Percentiles rank a stretch among this genome's conserved stretches.
phyloP scores from a whole-genome alignment of 2,329 filamentous ascomycete genomes.

The Colletotrichum caudatum region DNA sequence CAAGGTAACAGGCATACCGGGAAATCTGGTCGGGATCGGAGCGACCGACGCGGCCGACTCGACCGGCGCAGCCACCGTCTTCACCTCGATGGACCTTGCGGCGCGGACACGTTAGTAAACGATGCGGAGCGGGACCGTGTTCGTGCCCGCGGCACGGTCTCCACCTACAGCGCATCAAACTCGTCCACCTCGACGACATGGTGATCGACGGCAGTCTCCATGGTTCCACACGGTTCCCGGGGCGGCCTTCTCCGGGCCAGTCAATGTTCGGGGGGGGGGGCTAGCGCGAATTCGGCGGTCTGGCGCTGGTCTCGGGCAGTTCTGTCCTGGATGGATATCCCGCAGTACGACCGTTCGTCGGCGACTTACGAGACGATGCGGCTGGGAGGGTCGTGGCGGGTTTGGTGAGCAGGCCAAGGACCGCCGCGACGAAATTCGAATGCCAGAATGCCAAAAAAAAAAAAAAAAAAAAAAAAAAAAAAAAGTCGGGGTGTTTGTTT shows the following conservation, averaged over 20 bases:
- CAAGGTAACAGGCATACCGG: constrained; percentile 48
- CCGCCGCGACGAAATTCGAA: constrained; percentile 5
- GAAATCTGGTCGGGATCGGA: constrained; percentile 49
- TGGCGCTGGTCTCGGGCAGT: constrained; percentile 1
- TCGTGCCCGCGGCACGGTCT: constrained; percentile 12
- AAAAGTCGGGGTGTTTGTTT: constrained; percentile 9
- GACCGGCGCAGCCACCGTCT: constrained; percentile 37
- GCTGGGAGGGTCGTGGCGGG: constrained; percentile 35
- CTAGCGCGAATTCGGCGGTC: background rate
- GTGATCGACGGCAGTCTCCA: constrained; percentile 51
- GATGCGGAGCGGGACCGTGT: constrained; percentile 3
- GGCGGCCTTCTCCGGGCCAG: background rate
- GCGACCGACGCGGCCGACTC: constrained; percentile 29
- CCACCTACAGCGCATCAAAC: constrained; percentile 66
- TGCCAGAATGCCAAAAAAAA: no score
- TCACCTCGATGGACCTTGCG: constrained; percentile 55
- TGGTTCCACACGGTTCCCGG: constrained; percentile 3
- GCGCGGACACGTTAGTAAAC: constrained; percentile 17
- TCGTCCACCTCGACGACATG: constrained; percentile 62
- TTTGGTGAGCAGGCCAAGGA: constrained; percentile 28
- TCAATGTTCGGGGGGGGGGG: background rate
- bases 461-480: no score
- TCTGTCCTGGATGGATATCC: background rate
- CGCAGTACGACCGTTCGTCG: background rate
- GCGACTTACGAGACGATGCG: constrained; percentile 30